phyloP scores from a whole-genome alignment of 208 protist species.

The Entamoeba moshkovskii region DNA sequence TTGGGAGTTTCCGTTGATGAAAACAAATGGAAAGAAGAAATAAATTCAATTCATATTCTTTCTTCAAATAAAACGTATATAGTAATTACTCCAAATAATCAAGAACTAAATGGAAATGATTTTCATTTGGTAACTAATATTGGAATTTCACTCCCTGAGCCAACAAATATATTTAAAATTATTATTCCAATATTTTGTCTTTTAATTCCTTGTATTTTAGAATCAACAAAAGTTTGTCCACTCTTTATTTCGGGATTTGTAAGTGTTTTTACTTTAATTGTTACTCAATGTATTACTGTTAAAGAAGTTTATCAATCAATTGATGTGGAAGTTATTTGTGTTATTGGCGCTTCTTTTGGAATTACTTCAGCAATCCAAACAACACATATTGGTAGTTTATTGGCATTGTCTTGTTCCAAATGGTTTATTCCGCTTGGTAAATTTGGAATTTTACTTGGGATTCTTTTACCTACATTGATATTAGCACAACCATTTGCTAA shows the following conservation, averaged over 20 bases:
- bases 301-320: neutral
- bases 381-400: neutral
- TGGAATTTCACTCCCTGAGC: neutral
- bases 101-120: neutral
- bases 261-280: neutral
- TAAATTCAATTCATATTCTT: too few species aligned
- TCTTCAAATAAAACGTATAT: too few species aligned
- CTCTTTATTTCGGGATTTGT: neutral
- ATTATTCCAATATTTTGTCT: neutral
- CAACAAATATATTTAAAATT: neutral
- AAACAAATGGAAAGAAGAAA: too few species aligned
- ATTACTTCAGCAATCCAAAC: neutral
- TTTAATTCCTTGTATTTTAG: neutral
- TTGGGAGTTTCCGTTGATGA: too few species aligned
- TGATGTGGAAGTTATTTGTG: neutral
- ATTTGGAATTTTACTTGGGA: neutral
- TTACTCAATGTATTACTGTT: neutral
- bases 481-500: neutral
- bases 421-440: neutral
- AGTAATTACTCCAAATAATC: neutral
- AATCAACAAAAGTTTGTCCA: neutral
- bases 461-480: neutral
- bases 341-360: neutral
- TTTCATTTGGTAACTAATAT: neutral
- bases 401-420: neutral